phyloP scores from a whole-genome alignment of 306 rosid species.

The Vigna angularis region DNA sequence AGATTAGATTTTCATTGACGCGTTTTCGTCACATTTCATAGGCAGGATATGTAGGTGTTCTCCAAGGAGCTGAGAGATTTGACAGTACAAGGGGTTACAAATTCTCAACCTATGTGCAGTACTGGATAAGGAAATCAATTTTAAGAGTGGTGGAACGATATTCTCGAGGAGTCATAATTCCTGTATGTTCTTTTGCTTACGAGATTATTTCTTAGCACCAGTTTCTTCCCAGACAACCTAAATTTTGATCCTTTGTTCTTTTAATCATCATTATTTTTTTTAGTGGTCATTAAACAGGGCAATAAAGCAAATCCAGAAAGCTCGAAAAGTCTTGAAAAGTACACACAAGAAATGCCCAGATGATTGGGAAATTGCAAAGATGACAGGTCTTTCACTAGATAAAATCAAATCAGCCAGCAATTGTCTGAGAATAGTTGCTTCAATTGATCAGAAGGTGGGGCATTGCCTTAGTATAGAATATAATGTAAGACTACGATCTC shows the following conservation, averaged over 20 bases:
- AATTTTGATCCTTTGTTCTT: slow-evolving; percentile 51
- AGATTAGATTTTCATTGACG: slow-evolving; percentile 6
- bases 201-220: slow-evolving; percentile 44
- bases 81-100: slow-evolving; percentile 77
- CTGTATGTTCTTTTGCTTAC: slow-evolving; percentile 60
- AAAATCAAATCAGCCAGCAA: slow-evolving; percentile 79
- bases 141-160: slow-evolving; percentile 67
- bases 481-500: slow-evolving; percentile 58
- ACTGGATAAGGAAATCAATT: slow-evolving; percentile 93
- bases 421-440: slow-evolving; percentile 81
- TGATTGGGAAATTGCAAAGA: slow-evolving; percentile 74
- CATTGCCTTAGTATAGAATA: slow-evolving; percentile 55
- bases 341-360: slow-evolving; percentile 55
- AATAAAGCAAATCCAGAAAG: slow-evolving; percentile 75
- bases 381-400: slow-evolving; percentile 83
- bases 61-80: slow-evolving; percentile 93
- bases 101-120: slow-evolving; percentile 93
- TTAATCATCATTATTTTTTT: slow-evolving; percentile 48
- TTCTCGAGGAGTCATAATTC: slow-evolving; percentile 76
- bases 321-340: slow-evolving; percentile 62
- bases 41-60: slow-evolving; percentile 88
- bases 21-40: slow-evolving; percentile 35
- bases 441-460: slow-evolving; percentile 75
- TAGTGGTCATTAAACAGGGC: slow-evolving; percentile 78
- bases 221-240: slow-evolving; percentile 30